These are phyloP conservation scores for Lentinula raphanica DNA, from an alignment of 768 basidiomycete species.

Conservation along the genomic window DNA sequence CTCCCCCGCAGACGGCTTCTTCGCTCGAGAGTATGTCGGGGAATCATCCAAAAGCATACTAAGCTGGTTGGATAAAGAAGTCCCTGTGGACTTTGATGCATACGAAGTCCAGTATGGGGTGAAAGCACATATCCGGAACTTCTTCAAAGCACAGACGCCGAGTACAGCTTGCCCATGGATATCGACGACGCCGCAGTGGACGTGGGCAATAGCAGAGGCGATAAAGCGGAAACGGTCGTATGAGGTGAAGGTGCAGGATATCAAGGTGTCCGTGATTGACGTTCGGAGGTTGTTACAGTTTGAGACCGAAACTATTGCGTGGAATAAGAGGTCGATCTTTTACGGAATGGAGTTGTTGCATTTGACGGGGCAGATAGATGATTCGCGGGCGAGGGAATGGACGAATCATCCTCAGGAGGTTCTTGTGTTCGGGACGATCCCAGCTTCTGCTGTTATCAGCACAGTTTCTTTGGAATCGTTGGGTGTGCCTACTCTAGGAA, in stretches of 20 bases:
- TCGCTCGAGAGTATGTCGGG: background rate
- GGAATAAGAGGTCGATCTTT: background rate
- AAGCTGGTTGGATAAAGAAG: background rate
- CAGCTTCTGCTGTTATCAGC: background rate
- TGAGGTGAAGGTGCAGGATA: background rate
- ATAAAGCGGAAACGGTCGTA: background rate
- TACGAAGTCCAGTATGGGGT: background rate
- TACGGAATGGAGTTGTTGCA: slow-evolving; percentile 2
- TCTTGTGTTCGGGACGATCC: background rate
- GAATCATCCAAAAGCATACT: background rate
- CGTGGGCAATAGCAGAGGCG: background rate
- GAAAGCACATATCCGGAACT: background rate
- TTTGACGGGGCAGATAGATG: background rate
- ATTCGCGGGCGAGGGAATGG: background rate
- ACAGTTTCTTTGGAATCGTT: background rate
- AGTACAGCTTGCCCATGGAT: background rate
- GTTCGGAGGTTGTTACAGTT: background rate
- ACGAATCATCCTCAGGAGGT: background rate
- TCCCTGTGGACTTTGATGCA: background rate
- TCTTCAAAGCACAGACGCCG: background rate
- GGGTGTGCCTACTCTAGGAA: background rate
- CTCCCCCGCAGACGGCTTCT: background rate
- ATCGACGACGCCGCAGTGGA: background rate
- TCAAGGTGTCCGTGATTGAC: background rate
- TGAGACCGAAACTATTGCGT: background rate